These are phyloP conservation scores for Colletotrichum lentis DNA, from an alignment of 2,329 filamentous ascomycete genomes.

Conservation along the genomic window DNA sequence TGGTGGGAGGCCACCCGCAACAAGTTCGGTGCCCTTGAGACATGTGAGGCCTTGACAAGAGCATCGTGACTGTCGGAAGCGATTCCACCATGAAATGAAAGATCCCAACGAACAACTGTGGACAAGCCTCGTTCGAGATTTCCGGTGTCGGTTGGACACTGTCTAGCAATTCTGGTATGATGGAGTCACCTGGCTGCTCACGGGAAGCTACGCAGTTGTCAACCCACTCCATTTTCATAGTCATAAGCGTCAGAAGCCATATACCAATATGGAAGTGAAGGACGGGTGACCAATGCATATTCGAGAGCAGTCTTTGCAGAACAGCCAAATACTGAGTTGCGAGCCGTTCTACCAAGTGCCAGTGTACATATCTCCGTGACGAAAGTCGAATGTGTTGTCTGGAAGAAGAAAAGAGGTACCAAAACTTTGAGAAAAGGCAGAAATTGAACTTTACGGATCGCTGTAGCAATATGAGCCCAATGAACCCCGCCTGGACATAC, in stretches of 20 bases:
- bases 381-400: too few species aligned
- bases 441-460: not conserved
- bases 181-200: not conserved
- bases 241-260: not conserved
- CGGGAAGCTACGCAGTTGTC: not conserved
- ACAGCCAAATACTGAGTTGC: too few species aligned
- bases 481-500: not conserved
- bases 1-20: slow-evolving; percentile 7
- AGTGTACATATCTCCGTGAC: too few species aligned
- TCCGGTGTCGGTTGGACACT: too few species aligned
- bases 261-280: not conserved
- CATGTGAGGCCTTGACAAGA: too few species aligned
- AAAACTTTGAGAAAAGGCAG: not conserved
- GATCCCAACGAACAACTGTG: too few species aligned
- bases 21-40: not conserved
- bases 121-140: not conserved
- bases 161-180: not conserved
- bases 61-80: not conserved
- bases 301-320: not conserved
- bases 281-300: too few species aligned
- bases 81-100: not conserved
- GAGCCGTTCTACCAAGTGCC: too few species aligned
- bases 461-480: not conserved
- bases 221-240: not conserved
- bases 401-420: too few species aligned